Conservation (phyloP, 2,329 filamentous ascomycete species). For the Gaeumannomyces sp. region DNA sequence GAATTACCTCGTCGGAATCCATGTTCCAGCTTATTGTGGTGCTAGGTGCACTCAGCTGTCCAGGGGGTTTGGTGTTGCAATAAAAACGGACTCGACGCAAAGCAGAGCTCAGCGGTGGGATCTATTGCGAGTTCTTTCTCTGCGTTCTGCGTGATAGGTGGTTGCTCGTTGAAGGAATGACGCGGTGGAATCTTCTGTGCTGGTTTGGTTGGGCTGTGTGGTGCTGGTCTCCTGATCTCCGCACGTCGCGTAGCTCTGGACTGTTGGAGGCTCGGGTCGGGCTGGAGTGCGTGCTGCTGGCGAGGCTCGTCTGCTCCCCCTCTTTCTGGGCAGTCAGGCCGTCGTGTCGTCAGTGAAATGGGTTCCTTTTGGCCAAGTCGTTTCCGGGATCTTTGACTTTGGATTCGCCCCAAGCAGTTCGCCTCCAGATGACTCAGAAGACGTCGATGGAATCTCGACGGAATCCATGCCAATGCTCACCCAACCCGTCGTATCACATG, state of each 20-base stretch:
- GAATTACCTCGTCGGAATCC: constrained; percentile 3
- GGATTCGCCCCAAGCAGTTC: background rate
- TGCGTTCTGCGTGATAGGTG: background rate
- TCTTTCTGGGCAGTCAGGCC: background rate
- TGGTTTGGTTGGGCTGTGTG: background rate
- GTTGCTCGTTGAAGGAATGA: background rate
- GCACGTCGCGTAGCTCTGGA: background rate
- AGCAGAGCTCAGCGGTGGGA: background rate
- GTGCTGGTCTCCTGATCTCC: too few relatives aligned
- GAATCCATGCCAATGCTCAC: background rate
- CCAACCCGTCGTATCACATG: background rate
- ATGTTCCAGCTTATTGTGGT: background rate
- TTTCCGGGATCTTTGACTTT: background rate
- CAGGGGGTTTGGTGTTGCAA: background rate
- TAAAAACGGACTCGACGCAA: background rate
- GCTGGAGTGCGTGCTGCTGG: background rate
- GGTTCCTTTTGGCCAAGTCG: background rate
- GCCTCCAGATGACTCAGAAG: background rate
- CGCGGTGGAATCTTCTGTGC: background rate
- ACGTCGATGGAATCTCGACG: background rate
- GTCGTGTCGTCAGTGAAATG: background rate
- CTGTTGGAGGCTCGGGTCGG: background rate
- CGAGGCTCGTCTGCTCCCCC: background rate
- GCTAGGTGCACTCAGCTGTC: background rate
- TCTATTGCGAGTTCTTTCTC: background rate